Conservation (phyloP, 257 asterid species). For the Nicotiana benthamiana region DNA sequence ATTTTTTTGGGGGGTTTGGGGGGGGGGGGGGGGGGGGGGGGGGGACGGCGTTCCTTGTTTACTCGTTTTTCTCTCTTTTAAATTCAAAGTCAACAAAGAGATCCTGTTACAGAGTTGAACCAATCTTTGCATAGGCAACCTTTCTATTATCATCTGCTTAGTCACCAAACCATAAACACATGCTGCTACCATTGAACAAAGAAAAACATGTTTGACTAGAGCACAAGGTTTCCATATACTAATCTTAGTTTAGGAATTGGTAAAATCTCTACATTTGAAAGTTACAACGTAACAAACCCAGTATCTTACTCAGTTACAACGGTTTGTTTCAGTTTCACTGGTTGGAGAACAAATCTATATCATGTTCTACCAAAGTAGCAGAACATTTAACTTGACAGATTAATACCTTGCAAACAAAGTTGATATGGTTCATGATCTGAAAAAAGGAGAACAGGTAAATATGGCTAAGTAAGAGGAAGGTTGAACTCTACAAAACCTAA, state of each 20-base stretch:
- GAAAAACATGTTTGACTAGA: not conserved
- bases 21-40: not conserved
- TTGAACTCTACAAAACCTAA: not conserved
- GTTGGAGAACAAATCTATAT: not conserved
- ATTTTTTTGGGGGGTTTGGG: not conserved
- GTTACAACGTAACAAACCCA: not conserved
- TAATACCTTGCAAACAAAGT: conserved; percentile 3
- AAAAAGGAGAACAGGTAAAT: not conserved
- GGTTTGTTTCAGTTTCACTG: not conserved
- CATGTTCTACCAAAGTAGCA: not conserved
- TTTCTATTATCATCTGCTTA: not conserved
- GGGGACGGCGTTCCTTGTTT: not conserved
- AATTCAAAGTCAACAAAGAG: conserved; percentile 2
- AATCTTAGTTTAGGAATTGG: not conserved
- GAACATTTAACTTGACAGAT: not conserved
- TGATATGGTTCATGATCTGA: not conserved
- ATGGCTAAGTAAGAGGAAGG: not conserved
- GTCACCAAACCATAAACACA: not conserved
- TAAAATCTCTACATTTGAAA: not conserved
- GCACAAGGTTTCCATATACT: not conserved
- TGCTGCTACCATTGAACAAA: not conserved
- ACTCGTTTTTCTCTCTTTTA: not conserved
- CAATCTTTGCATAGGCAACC: not conserved
- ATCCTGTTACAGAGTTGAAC: not conserved
- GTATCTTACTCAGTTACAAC: not conserved